Conservation (phyloP, 257 asterid species). For the Scutellaria minor region DNA sequence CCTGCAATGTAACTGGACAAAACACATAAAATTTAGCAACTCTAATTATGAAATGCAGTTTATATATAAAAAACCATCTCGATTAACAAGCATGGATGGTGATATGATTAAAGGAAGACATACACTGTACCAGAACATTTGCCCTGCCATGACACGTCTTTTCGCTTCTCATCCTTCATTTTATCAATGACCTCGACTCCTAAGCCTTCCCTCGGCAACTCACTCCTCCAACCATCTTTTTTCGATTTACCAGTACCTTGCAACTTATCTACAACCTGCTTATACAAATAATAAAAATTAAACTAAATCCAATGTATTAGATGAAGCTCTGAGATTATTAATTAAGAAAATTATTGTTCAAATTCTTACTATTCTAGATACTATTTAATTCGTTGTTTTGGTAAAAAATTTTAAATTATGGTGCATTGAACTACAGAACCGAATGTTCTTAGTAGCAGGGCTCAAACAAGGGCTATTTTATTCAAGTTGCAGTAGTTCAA, state of each 20-base stretch:
- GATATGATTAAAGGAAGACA: conserved; percentile 45
- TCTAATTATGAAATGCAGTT: conserved; percentile 15
- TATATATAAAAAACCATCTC: not conserved
- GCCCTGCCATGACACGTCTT: conserved; percentile 93
- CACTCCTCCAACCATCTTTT: conserved; percentile 84
- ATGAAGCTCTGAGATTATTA: conserved; percentile 16
- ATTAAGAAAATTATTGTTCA: not conserved
- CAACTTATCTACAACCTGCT: conserved; percentile 85
- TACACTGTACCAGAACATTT: conserved; percentile 99
- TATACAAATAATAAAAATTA: conserved; percentile 1
- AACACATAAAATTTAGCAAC: conserved; percentile 35
- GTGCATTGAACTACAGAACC: conserved; percentile 5
- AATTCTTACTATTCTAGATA: not conserved
- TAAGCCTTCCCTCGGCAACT: conserved; percentile 73
- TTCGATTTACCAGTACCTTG: conserved; percentile 88
- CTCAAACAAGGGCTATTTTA: too few species aligned
- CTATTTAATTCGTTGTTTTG: not conserved
- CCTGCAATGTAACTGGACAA: conserved; percentile 88
- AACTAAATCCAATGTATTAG: conserved; percentile 12
- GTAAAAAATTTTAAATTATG: not conserved
- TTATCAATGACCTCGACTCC: conserved; percentile 73
- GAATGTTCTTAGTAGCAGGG: not conserved
- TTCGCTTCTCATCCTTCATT: conserved; percentile 80
- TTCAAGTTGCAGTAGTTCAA: too few species aligned
- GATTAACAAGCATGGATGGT: conserved; percentile 24